Conservation (phyloP, 2,329 filamentous ascomycete species). For the Teratosphaeria destructans region DNA sequence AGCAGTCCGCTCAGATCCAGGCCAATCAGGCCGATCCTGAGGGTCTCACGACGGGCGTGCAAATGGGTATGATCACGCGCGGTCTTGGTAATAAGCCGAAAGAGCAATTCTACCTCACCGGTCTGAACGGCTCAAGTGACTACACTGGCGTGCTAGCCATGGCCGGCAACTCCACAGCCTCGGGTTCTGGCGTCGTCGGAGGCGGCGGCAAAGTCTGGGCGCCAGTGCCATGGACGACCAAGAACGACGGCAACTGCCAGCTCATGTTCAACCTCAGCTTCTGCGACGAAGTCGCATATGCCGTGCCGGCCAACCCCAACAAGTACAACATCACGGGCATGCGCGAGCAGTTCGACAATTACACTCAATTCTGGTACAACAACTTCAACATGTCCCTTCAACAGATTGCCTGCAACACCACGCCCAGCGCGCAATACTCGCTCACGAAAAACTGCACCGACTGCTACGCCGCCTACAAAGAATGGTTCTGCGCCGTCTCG, state of each 20-base stretch:
- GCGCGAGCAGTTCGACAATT: slow-evolving; percentile 64
- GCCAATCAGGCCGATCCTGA: slow-evolving; percentile 39
- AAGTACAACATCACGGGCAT: slow-evolving; percentile 53
- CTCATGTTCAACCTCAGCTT: slow-evolving; percentile 81
- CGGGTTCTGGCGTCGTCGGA: slow-evolving; percentile 46
- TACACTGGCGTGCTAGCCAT: slow-evolving; percentile 67
- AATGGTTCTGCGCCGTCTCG: slow-evolving; percentile 87
- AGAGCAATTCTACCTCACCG: slow-evolving; percentile 76
- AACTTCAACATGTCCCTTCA: slow-evolving; percentile 74
- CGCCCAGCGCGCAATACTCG: slow-evolving; percentile 64
- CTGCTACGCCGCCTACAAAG: slow-evolving; percentile 74
- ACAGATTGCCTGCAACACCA: slow-evolving; percentile 76
- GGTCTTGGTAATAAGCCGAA: slow-evolving; percentile 60
- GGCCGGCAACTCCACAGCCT: slow-evolving; percentile 43
- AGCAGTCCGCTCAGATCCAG: slow-evolving; percentile 48
- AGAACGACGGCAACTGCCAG: slow-evolving; percentile 60
- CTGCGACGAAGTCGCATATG: slow-evolving; percentile 80
- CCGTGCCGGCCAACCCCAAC: slow-evolving; percentile 69
- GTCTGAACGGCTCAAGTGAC: slow-evolving; percentile 58
- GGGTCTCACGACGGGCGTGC: slow-evolving; percentile 31
- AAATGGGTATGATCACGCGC: slow-evolving; percentile 57
- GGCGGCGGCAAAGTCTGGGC: slow-evolving; percentile 70
- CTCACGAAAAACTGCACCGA: slow-evolving; percentile 65
- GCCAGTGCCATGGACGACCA: slow-evolving; percentile 64
- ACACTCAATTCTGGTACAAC: slow-evolving; percentile 57